Percentiles rank a stretch among this genome's conserved stretches.
phyloP scores from a whole-genome alignment of 306 rosid species.

The Delonix regia region DNA sequence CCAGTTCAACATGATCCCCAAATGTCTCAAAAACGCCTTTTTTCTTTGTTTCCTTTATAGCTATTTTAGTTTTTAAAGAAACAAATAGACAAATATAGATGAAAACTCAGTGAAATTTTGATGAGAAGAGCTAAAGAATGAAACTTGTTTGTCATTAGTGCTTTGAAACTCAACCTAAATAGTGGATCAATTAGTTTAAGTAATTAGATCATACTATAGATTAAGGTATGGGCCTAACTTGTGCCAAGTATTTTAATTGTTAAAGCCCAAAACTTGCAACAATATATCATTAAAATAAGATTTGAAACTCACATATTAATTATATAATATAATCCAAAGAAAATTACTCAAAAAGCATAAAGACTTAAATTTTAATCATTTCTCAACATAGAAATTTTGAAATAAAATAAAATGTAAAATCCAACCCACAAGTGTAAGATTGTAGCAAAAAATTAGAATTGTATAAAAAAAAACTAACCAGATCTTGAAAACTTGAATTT shows the following conservation, averaged over 20 bases:
- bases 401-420: not conserved
- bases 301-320: no score
- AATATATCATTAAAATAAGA: no score
- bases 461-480: not conserved
- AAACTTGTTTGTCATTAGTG: no score
- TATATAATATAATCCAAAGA: not conserved
- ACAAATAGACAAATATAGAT: not conserved
- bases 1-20: not conserved
- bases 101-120: not conserved
- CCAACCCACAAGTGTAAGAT: not conserved
- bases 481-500: not conserved
- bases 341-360: not conserved
- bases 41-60: not conserved
- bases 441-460: not conserved
- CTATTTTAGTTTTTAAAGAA: slow-evolving; percentile 12
- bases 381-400: no score
- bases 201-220: no score
- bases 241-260: no score
- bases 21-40: not conserved
- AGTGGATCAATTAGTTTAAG: no score
- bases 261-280: no score
- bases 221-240: no score
- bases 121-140: not conserved
- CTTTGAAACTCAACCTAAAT: no score
- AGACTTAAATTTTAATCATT: not conserved